Conservation (phyloP, 2,329 filamentous ascomycete genomes). For the Coleophoma eucalyptorum region DNA sequence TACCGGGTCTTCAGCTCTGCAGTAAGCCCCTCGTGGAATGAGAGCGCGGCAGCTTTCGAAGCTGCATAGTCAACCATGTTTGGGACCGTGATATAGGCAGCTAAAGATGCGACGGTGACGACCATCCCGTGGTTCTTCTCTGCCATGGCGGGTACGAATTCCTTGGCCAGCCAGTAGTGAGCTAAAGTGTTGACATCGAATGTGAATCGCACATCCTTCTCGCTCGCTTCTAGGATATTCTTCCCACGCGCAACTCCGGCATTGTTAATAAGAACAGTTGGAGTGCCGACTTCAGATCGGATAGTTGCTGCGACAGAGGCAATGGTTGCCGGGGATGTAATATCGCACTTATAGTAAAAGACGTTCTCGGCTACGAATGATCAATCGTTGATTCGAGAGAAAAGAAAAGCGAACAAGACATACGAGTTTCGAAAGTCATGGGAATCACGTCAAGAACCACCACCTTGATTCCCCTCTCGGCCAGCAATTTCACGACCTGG, state of each 20-base stretch:
- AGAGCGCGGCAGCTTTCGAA: conserved; percentile 61
- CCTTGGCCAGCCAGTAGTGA: conserved; percentile 62
- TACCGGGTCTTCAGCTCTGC: conserved; percentile 57
- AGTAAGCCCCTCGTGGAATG: conserved; percentile 64
- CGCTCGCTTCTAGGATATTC: conserved; percentile 53
- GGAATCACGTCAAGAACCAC: conserved; percentile 68
- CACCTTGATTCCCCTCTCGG: conserved; percentile 60
- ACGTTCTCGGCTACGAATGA: conserved; percentile 44
- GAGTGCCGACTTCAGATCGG: conserved; percentile 52
- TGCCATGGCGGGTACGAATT: conserved; percentile 66
- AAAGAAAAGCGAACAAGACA: conserved; percentile 14
- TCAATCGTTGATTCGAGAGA: background rate
- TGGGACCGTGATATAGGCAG: conserved; percentile 56
- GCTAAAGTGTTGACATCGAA: conserved; percentile 69
- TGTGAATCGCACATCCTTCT: conserved; percentile 58
- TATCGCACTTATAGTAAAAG: conserved; percentile 68
- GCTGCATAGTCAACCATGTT: conserved; percentile 66
- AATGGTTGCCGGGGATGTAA: conserved; percentile 55
- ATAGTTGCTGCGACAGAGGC: conserved; percentile 47
- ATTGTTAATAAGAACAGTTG: conserved; percentile 71
- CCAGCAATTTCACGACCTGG: conserved; percentile 60
- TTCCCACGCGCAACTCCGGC: conserved; percentile 61
- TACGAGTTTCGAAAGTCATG: conserved; percentile 48
- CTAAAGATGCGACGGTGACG: conserved; percentile 64
- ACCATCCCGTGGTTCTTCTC: conserved; percentile 65